These are phyloP conservation scores for Solanum paucissectum DNA, from an alignment of 257 asterid species.

Conservation along the genomic window DNA sequence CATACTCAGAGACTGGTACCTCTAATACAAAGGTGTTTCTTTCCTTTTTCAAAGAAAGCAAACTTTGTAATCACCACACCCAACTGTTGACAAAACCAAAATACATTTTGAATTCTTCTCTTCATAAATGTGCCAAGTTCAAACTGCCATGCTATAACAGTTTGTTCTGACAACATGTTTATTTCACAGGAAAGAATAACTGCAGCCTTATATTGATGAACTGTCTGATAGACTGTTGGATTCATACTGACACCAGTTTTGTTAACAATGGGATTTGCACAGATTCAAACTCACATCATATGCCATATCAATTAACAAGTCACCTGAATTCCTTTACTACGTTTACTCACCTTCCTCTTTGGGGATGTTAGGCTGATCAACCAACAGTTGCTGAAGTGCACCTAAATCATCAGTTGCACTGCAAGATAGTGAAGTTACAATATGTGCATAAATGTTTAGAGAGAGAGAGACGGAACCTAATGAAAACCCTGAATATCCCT, in stretches of 20 bases:
- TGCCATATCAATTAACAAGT: not conserved
- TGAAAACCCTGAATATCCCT: not conserved
- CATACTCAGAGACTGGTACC: not conserved
- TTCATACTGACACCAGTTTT: not conserved
- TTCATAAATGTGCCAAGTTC: not conserved
- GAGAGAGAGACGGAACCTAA: not conserved
- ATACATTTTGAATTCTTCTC: not conserved
- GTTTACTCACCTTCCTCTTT: constrained; percentile 52
- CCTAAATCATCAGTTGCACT: constrained; percentile 49
- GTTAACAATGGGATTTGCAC: not conserved
- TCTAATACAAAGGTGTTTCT: not conserved
- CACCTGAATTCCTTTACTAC: not conserved
- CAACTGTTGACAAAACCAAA: not conserved
- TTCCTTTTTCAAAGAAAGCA: not conserved
- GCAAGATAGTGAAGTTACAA: constrained; percentile 7
- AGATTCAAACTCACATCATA: not conserved
- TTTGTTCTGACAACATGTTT: not conserved
- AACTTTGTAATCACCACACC: not conserved
- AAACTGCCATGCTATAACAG: not conserved
- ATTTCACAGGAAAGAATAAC: not conserved
- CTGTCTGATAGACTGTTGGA: not conserved
- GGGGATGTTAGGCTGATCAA: constrained; percentile 82
- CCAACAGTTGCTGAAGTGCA: constrained; percentile 51
- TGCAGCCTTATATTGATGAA: not conserved
- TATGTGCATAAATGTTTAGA: not conserved